Conservation (phyloP, 108 stramenopile species). For the Nitzschia putrida region DNA sequence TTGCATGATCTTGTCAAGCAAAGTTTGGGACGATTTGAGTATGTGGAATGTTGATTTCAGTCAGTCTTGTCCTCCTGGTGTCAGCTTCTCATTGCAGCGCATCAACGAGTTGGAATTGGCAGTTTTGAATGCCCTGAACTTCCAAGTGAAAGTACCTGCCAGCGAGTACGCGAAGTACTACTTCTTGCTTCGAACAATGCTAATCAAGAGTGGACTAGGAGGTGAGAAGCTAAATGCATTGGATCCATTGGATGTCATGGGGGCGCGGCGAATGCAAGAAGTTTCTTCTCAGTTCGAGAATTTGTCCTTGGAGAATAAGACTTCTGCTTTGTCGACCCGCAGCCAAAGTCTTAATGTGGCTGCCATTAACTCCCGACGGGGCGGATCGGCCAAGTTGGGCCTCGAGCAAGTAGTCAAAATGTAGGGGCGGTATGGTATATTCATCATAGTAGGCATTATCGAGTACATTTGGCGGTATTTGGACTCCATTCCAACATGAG, state of each 20-base stretch:
- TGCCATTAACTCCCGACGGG: conserved; percentile 11
- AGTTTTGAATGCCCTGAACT: conserved; percentile 66
- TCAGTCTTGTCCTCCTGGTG: conserved; percentile 66
- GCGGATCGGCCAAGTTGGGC: conserved; percentile 40
- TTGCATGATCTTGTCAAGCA: conserved; percentile 90
- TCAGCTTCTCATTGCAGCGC: conserved; percentile 81
- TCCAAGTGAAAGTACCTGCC: conserved; percentile 89
- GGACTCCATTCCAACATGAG: too few species aligned
- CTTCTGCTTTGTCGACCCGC: conserved; percentile 11
- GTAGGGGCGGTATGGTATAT: conserved; percentile 14
- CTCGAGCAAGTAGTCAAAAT: conserved; percentile 75
- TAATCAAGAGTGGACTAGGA: conserved; percentile 71
- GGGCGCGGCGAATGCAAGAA: conserved; percentile 52
- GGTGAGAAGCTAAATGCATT: conserved; percentile 56
- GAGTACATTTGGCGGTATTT: too few species aligned
- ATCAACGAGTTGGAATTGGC: conserved; percentile 93
- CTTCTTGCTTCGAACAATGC: conserved; percentile 87
- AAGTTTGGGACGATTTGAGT: conserved; percentile 97
- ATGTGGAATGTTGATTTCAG: conserved; percentile 97
- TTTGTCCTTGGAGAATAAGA: conserved; percentile 13
- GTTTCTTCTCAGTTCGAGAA: conserved; percentile 47
- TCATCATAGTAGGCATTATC: too few species aligned
- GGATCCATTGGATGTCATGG: conserved; percentile 74
- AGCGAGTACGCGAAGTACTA: conserved; percentile 94
- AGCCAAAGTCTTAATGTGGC: conserved; percentile 29